A percentile compares a stretch with the other conserved stretches of the same genome.
phyloP scores from a whole-genome alignment of 2,329 filamentous ascomycete species.

The Ophiostoma tasmaniense region DNA sequence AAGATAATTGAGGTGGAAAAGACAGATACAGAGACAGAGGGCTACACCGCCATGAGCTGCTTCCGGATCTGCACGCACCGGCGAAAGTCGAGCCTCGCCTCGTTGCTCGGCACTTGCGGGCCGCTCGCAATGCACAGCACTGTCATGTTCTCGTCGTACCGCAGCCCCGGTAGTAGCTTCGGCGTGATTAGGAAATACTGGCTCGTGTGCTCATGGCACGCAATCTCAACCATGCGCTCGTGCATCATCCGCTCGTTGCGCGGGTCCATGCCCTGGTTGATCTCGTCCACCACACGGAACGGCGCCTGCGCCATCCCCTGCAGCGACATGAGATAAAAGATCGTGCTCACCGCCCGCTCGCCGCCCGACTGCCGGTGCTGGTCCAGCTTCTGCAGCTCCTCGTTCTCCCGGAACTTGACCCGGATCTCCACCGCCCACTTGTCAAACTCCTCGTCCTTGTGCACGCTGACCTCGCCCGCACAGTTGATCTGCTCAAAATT shows the following conservation, averaged over 20 bases:
- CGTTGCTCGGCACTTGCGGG: conserved; percentile 56
- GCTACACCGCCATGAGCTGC: conserved; percentile 8
- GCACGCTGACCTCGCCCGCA: conserved; percentile 77
- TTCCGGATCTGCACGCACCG: conserved; percentile 19
- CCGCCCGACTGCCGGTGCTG: conserved; percentile 93
- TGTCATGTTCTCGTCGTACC: conserved; percentile 85
- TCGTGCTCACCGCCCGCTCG: conserved; percentile 90
- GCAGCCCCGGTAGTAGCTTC: conserved; percentile 77
- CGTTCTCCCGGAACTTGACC: conserved; percentile 82
- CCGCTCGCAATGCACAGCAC: conserved; percentile 90
- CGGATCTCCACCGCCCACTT: conserved; percentile 89
- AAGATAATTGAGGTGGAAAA: neutral
- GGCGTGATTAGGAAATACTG: conserved; percentile 97
- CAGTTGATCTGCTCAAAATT: conserved; percentile 94
- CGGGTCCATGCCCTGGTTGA: conserved; percentile 99
- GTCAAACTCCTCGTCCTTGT: conserved; percentile 90
- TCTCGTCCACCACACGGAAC: conserved; percentile 97
- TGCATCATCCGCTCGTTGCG: conserved; percentile 98
- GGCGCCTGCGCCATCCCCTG: conserved; percentile 89
- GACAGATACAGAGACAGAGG: neutral
- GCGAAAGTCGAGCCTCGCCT: conserved; percentile 41
- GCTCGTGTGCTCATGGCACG: conserved; percentile 70
- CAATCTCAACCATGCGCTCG: conserved; percentile 95
- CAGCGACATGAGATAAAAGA: conserved; percentile 98
- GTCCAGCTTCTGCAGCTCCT: conserved; percentile 75